Evolutionary conservation across 2,329 filamentous ascomycete genomes (phyloP).

Genomic region (Bipolaris gigantea): DNA sequence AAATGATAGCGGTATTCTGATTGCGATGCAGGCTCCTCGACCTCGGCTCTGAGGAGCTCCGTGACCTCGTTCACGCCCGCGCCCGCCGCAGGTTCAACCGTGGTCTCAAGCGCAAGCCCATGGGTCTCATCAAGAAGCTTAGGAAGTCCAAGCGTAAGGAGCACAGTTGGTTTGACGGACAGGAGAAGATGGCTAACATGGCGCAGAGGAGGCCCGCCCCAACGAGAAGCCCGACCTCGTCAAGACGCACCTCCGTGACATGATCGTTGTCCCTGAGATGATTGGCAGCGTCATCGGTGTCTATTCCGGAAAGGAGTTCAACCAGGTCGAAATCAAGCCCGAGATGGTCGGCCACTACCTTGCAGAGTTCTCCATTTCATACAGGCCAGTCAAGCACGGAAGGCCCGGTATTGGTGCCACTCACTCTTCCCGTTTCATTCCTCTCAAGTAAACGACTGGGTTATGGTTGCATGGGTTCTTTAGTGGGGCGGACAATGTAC

Average conservation of each 20-base stretch:
- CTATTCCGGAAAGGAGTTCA: constrained; percentile 99
- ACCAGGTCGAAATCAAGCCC: constrained; percentile 99
- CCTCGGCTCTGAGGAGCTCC: constrained; percentile 96
- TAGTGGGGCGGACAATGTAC: constrained; percentile 43
- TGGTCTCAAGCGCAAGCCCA: constrained; percentile 99
- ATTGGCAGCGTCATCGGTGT: constrained; percentile 98
- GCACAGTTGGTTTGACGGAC: neutral
- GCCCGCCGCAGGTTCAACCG: constrained; percentile 99
- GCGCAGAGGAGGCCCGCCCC: constrained; percentile 54
- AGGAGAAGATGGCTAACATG: constrained; percentile 2
- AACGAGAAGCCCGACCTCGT: constrained; percentile 99
- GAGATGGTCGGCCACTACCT: constrained; percentile 99
- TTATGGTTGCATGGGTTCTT: constrained; percentile 47
- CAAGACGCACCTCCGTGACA: constrained; percentile 99
- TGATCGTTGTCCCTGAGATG: constrained; percentile 99
- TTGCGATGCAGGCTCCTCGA: constrained; percentile 79
- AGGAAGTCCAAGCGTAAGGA: constrained; percentile 70
- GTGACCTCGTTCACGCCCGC: constrained; percentile 98
- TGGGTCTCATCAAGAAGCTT: constrained; percentile 99
- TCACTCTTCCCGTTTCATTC: constrained; percentile 99
- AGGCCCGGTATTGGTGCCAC: constrained; percentile 99
- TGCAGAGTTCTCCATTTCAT: constrained; percentile 99
- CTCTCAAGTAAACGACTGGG: constrained; percentile 79
- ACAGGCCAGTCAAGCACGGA: constrained; percentile 99
- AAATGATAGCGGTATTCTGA: constrained; percentile 22